Base-by-base conservation (phyloP, 2,329 filamentous ascomycete species). In the Leptographium flavum region DNA sequence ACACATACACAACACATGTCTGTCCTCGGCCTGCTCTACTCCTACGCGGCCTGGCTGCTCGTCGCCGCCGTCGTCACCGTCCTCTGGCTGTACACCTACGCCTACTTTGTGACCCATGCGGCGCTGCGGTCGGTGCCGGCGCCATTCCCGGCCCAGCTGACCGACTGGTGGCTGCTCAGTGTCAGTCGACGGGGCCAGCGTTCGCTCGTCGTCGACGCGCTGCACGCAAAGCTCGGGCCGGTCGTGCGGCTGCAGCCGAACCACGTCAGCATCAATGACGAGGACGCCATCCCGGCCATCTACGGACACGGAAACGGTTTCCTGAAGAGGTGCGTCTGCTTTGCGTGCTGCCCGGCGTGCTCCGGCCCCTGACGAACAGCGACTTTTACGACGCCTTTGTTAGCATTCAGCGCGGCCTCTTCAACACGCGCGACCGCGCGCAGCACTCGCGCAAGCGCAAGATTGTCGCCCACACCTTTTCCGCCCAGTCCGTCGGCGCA, bases 381-480 rank as follows among this genome's bases (percentile, higher is more conserved):
- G 80, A 90, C 3, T 94, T 88, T 64, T 94, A 94, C 55, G 86
- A 94, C 56, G 83, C 85, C 42, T 94, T 94, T 55, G 87, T 94
- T 45, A 88, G 83, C 13, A 93, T 94, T 56, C 76, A 74, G 42
- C 76, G 85, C 13, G 87, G 87, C 19, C 70, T 95, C 13, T 95
- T 94, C 76, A 94, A 93, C 62, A 94, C 87, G 0, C 73, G 88
- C 28, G 78, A 88, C 63, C 75, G 88, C 41, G 69, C 69, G 1
- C 85, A 94, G 57, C 87, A 95, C 61, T 81, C 81, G 0, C 79
- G 87, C 51, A 95, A 94, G 72, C 77, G 87, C 56, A 94, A 94
- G 72, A 81, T 85, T 3, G 76, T 94, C 40, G 79, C 84, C 1
- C 86, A 94, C 61, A 92, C 85, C 28, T 94, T 94, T 64, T 84